Evolutionary conservation across 108 stramenopile genomes (phyloP), one percentile per base, ranked within the genome.

Genomic region (Epipyxis sp.): DNA sequence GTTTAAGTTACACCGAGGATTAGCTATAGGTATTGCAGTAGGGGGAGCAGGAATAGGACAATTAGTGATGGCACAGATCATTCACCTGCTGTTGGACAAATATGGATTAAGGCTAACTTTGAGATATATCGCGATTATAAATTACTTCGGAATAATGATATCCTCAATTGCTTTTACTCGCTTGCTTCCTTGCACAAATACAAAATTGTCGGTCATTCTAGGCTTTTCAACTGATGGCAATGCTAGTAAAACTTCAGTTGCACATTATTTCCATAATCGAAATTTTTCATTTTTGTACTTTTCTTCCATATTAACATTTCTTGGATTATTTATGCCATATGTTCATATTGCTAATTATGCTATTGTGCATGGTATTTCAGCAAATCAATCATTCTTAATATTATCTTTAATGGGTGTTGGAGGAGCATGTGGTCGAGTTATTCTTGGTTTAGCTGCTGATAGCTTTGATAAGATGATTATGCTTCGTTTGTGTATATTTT

Each of bases 1-100:
- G 46, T 74, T 74, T 74, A 13, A 6, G 10, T 43, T 6, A 6
- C 44, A 32, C 27, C 37, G 71, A 35, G 71, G 71, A 10, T 6
- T 74, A 10, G 71, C 71, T 29, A 42, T 74, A 32, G 71, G 71
- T 74, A 74, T 74, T 57, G 71, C 71, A 32, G 71, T 74, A 6
- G 44, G 41, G 34, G 71, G 71, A 42, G 40, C 71, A 37, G 71
- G 71, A n/a, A 10, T 74, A 42, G 71, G 71, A 30, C 71, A 74
- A 57, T 74, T 74, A 27, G 71, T 34, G 41, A 54, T 74, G 41
- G 16, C 71, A 43, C 71, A 46, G 20, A 57, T 74, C 50, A 74
- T 32, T 32, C 34, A 32, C 20, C 6, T 29, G 30, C 34, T 65
- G 34, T 32, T 65, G 20, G 27, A 16, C 25, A 6, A 29, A 32